Conservation (phyloP, 1,284 basidiomycete genomes). For the Puccinia novopanici region DNA sequence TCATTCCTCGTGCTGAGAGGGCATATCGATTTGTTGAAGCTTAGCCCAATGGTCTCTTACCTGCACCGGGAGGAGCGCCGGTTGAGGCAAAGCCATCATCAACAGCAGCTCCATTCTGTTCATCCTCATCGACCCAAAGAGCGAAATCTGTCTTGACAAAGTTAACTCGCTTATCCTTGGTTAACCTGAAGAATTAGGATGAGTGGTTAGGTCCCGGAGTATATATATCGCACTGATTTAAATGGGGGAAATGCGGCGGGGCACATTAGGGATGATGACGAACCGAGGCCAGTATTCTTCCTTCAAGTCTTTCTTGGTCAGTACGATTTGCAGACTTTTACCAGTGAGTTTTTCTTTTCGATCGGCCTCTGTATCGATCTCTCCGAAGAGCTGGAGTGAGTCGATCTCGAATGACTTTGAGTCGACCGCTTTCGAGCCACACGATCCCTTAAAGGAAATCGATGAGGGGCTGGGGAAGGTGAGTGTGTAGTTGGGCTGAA, state of each 20-base stretch:
- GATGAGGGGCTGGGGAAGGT: conserved; percentile 39
- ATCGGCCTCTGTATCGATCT: conserved; percentile 25
- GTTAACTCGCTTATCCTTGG: conserved; percentile 48
- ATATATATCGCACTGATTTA: background rate
- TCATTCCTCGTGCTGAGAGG: background rate
- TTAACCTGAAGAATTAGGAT: conserved; percentile 23
- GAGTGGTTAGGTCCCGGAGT: background rate
- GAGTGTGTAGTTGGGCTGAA: conserved; percentile 30
- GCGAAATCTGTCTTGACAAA: conserved; percentile 50
- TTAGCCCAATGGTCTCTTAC: background rate
- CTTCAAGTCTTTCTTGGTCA: conserved; percentile 32
- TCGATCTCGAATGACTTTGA: conserved; percentile 42
- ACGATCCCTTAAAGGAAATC: conserved; percentile 38
- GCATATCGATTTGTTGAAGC: background rate
- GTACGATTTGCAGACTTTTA: conserved; percentile 28
- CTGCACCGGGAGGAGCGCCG: conserved; percentile 37
- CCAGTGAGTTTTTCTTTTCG: conserved; percentile 28
- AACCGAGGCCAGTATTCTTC: conserved; percentile 49
- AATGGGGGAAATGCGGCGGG: background rate
- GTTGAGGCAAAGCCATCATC: conserved; percentile 45
- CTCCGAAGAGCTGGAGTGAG: conserved; percentile 25
- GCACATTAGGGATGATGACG: background rate
- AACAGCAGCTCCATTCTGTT: conserved; percentile 30
- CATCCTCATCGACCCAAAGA: conserved; percentile 49
- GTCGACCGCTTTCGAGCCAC: background rate